These are phyloP conservation scores for Umbelopsis sp. DNA, from an alignment of 192 early-diverging fungal species.

Conservation along the genomic window DNA sequence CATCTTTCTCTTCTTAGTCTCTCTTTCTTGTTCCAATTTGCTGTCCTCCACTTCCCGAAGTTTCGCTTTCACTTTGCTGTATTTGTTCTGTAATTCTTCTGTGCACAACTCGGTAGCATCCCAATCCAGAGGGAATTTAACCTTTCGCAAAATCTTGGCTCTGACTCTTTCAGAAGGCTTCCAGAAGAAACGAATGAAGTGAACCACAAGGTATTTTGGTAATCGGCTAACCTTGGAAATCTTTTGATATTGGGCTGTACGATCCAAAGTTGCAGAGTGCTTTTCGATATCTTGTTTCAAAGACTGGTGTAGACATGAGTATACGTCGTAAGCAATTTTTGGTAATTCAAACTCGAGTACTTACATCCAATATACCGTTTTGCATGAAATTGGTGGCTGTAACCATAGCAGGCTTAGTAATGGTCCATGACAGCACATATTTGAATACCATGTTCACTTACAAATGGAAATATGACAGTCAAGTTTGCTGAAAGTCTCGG, in stretches of 20 bases:
- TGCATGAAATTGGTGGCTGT: slow-evolving; percentile 78
- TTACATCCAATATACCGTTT: slow-evolving; percentile 63
- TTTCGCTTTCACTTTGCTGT: slow-evolving; percentile 61
- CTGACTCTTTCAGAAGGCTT: slow-evolving; percentile 75
- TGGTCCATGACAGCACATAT: not conserved
- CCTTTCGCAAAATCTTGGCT: slow-evolving; percentile 94
- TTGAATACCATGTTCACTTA: slow-evolving; percentile 24
- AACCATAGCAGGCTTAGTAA: not conserved
- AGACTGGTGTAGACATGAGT: slow-evolving; percentile 37
- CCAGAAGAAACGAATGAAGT: slow-evolving; percentile 98
- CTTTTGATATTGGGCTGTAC: slow-evolving; percentile 80
- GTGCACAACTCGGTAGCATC: slow-evolving; percentile 90
- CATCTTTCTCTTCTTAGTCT: slow-evolving; percentile 44
- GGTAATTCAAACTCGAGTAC: not conserved
- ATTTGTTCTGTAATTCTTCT: slow-evolving; percentile 75
- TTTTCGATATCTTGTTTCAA: slow-evolving; percentile 90
- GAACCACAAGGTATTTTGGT: slow-evolving; percentile 85
- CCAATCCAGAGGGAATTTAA: slow-evolving; percentile 92
- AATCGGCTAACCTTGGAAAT: slow-evolving; percentile 78
- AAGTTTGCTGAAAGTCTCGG: slow-evolving; percentile 81
- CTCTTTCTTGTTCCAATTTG: slow-evolving; percentile 53
- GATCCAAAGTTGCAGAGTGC: slow-evolving; percentile 76
- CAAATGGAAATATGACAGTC: slow-evolving; percentile 65
- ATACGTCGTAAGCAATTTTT: not conserved
- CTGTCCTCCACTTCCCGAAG: slow-evolving; percentile 78